phyloP scores from a whole-genome alignment of 2,329 filamentous ascomycete genomes.

The Fusarium sp. region DNA sequence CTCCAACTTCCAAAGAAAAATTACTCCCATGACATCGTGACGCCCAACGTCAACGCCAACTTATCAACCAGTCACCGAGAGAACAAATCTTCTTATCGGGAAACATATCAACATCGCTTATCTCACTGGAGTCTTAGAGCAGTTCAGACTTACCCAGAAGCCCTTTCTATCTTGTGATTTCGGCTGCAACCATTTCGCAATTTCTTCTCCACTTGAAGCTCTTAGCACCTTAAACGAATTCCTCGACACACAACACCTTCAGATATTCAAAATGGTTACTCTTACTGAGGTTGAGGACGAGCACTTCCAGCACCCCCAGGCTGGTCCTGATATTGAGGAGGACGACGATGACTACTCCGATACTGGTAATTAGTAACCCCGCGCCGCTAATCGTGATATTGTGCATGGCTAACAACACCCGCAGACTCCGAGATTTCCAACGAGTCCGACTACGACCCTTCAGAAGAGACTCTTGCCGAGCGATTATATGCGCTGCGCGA shows the following conservation, averaged over 20 bases:
- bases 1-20: conserved; percentile 44
- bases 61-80: conserved; percentile 32
- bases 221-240: conserved; percentile 18
- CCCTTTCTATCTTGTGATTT: background rate
- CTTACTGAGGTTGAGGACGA: conserved; percentile 97
- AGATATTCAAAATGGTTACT: conserved; percentile 81
- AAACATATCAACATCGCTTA: conserved; percentile 10
- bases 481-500: conserved; percentile 80
- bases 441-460: conserved; percentile 76
- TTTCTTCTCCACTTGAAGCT: conserved; percentile 7
- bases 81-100: conserved; percentile 31
- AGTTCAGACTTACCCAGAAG: background rate
- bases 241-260: conserved; percentile 5
- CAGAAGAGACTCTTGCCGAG: conserved; percentile 71
- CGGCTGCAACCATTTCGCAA: background rate
- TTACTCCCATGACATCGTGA: conserved; percentile 46
- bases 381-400: conserved; percentile 8
- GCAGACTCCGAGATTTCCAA: conserved; percentile 89
- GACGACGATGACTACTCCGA: conserved; percentile 96
- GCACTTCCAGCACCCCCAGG: conserved; percentile 82
- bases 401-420: conserved; percentile 16
- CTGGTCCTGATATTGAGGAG: conserved; percentile 82
- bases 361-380: conserved; percentile 73
- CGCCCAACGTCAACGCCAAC: conserved; percentile 41
- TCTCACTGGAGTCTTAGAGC: background rate